Percentiles rank a stretch among this genome's conserved stretches.
Conservation (phyloP, 225 moss, liverwort and hornwort genomes). For the Climacium dendroides region DNA sequence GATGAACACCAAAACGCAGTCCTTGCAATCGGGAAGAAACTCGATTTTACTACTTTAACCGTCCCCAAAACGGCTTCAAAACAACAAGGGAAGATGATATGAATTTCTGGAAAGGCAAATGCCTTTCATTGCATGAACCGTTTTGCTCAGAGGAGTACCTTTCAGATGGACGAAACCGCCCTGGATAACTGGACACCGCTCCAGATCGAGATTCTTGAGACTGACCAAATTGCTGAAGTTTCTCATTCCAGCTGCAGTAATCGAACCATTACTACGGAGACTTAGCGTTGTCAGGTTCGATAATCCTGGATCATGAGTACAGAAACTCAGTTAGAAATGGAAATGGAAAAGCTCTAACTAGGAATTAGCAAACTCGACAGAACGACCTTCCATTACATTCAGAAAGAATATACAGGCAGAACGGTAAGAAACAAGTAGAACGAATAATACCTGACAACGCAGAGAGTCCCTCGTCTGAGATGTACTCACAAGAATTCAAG, state of each 20-base stretch:
- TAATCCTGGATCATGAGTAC: conserved; percentile 31
- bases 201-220: conserved; percentile 70
- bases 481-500: conserved; percentile 69
- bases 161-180: conserved; percentile 68
- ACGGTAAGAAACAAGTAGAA: not conserved
- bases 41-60: not conserved
- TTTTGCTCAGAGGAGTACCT: conserved; percentile 23
- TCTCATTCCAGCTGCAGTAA: conserved; percentile 69
- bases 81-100: not conserved
- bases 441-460: conserved; percentile 48
- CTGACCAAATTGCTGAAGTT: conserved; percentile 57
- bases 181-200: conserved; percentile 61
- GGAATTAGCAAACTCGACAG: not conserved
- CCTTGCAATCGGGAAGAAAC: not conserved
- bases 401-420: not conserved
- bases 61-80: not conserved
- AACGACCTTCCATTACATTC: not conserved
- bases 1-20: not conserved
- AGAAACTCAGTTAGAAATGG: not conserved
- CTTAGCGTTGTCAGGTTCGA: conserved; percentile 68
- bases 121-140: not conserved
- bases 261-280: conserved; percentile 54
- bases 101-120: not conserved
- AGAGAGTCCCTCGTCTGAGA: conserved; percentile 61
- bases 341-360: not conserved